Base-by-base conservation (phyloP, 2,329 filamentous ascomycete species). In the Lecanosticta acicola region DNA sequence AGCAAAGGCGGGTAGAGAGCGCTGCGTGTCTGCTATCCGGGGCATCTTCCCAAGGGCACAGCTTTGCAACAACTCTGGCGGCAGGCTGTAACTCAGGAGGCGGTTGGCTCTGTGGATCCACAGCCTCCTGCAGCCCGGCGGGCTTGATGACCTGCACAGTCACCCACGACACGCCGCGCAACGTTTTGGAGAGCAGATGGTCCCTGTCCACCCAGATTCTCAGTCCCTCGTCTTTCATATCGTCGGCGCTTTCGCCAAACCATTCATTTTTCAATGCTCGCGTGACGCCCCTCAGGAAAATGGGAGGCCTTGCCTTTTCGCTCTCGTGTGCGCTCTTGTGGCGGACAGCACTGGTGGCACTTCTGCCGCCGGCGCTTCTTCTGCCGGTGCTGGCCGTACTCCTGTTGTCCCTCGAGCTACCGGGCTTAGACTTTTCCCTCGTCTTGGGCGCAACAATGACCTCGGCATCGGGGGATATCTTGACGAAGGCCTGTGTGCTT, bases 371-470 rank as follows among this genome's bases (percentile, higher is more conserved):
- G 21, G 67, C 78, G 62, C 87, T 91, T 59, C 83, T 88, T 56
- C 84, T 83, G 36, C 87, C 87, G 2, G 84, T 84, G 58, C 86
- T 88, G 0, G 83, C 78, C 7, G 90, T 84, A 62, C 90, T 96
- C 48, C 84, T 77, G 61, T 79, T 88, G 56, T 94, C 88, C 32
- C 81, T 79, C n/a, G 74, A 79, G 21, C 71, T 68, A 48, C 70
- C 76, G 26, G 76, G 71, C 64, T 87, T 89, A 21, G 53, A 43
- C 10, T 43, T 24, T 34, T 85, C 76, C 45, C 91, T 80, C 19
- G 84, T 85, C 70, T 98, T 98, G 1, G 93, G 93, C 3, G 93
- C 93, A 49, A 98, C 93, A 54, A 97, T 94, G 40, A 98, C 90
- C 68, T 98, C 93, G 17, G 91, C 91, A 63, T 97, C 89, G 0